A percentile compares a stretch with the other conserved stretches of the same genome.
Conservation (phyloP, 148 eudicot genomes). For the Vaccinium corymbosum region DNA sequence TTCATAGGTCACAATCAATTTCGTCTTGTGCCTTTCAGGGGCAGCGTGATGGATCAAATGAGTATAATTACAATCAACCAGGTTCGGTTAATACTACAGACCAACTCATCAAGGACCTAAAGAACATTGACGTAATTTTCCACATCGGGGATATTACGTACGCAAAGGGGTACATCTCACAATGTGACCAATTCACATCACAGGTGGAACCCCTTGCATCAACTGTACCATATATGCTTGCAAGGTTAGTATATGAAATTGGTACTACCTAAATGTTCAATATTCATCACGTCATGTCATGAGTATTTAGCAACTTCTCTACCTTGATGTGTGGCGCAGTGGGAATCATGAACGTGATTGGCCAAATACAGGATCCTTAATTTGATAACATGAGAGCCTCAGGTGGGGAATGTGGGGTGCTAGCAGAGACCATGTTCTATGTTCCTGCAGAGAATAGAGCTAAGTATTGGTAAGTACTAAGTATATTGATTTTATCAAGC, state of each 20-base stretch:
- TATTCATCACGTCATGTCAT: neutral
- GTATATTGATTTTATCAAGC: neutral
- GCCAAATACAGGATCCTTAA: constrained; percentile 71
- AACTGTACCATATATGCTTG: constrained; percentile 77
- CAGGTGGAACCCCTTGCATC: constrained; percentile 85
- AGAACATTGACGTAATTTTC: constrained; percentile 71
- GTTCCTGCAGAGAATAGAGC: constrained; percentile 88
- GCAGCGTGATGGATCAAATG: constrained; percentile 71
- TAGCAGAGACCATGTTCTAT: constrained; percentile 72
- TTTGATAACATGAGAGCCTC: constrained; percentile 57
- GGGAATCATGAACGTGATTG: constrained; percentile 96
- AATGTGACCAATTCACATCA: constrained; percentile 91
- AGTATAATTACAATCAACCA: constrained; percentile 69
- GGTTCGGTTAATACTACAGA: constrained; percentile 79
- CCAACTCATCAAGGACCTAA: constrained; percentile 59
- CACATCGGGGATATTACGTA: constrained; percentile 78
- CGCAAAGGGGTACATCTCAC: constrained; percentile 79
- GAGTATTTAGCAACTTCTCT: neutral
- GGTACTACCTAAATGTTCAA: neutral
- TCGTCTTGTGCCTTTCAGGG: constrained; percentile 31
- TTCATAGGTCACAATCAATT: neutral
- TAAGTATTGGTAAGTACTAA: constrained; percentile 59
- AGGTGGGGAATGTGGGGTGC: constrained; percentile 95
- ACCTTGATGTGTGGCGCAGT: constrained; percentile 28
- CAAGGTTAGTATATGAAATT: constrained; percentile 42